These are phyloP conservation scores for Sclerospora graminicola DNA, from an alignment of 352 stramenopile genomes.

Conservation along the genomic window DNA sequence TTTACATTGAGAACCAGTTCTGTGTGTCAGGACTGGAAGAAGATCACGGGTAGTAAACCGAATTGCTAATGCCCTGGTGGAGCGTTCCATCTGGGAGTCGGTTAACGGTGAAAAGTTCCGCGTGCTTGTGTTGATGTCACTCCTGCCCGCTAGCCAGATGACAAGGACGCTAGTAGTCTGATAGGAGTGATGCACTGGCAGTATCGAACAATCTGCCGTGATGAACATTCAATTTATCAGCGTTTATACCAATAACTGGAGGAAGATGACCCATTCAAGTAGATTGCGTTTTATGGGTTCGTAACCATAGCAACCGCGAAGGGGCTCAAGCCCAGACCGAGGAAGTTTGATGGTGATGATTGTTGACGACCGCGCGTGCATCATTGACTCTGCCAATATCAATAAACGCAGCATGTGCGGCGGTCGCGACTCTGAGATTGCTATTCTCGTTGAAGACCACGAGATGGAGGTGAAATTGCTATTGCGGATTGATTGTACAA, in stretches of 20 bases:
- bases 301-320: constrained; percentile 38
- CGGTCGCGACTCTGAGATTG: too few species aligned
- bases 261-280: constrained; percentile 78
- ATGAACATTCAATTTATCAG: constrained; percentile 75
- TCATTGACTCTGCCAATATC: constrained; percentile 82
- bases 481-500: constrained; percentile 24
- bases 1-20: too few species aligned
- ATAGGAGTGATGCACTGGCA: constrained; percentile 84
- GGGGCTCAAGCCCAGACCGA: constrained; percentile 44
- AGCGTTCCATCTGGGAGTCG: constrained; percentile 58
- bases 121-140: too few species aligned
- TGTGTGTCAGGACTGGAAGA: too few species aligned
- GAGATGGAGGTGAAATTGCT: too few species aligned
- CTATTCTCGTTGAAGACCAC: constrained; percentile 69
- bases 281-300: constrained; percentile 82
- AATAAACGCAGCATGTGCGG: constrained; percentile 84
- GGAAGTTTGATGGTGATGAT: constrained; percentile 88
- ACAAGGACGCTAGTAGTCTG: constrained; percentile 71
- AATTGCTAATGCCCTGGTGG: constrained; percentile 70
- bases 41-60: too few species aligned
- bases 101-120: too few species aligned
- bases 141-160: too few species aligned
- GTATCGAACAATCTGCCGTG: too few species aligned
- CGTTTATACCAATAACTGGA: too few species aligned
- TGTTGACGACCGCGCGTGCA: constrained; percentile 64